A percentile compares a stretch with the other conserved stretches of the same genome.
These are phyloP conservation scores for Heliophila coronopifolia DNA, from an alignment of 441 rosid genomes.

Conservation along the genomic window DNA sequence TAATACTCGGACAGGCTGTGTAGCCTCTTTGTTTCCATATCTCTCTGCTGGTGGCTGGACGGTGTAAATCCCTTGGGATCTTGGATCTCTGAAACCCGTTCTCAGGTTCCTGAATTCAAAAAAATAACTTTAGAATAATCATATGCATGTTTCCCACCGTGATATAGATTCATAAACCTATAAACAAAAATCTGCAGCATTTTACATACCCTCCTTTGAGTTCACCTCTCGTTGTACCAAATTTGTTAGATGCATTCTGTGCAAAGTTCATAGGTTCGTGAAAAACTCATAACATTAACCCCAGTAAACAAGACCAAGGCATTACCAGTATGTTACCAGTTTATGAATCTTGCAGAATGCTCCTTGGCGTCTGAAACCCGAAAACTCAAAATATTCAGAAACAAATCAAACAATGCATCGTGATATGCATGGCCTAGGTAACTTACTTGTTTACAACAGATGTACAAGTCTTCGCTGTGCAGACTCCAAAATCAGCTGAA, in stretches of 20 bases:
- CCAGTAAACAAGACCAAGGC: constrained; percentile 24
- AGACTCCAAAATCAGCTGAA: constrained; percentile 82
- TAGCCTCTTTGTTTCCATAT: constrained; percentile 38
- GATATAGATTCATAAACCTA: too few species aligned
- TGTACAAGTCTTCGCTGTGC: constrained; percentile 70
- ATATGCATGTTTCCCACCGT: constrained; percentile 1
- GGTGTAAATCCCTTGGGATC: constrained; percentile 55
- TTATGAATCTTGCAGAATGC: constrained; percentile 66
- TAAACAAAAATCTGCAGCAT: constrained; percentile 7
- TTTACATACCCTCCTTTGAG: constrained; percentile 88
- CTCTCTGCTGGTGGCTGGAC: constrained; percentile 56
- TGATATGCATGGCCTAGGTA: constrained; percentile 1
- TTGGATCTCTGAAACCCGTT: constrained; percentile 51
- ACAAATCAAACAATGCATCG: neutral
- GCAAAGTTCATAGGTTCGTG: constrained; percentile 11
- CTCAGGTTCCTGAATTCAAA: constrained; percentile 35
- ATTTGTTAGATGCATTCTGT: constrained; percentile 69
- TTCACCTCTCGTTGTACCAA: constrained; percentile 52
- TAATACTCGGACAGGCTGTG: constrained; percentile 51
- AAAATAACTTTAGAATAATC: neutral
- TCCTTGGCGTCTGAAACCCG: constrained; percentile 66
- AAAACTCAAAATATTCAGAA: constrained; percentile 17
- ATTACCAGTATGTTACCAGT: constrained; percentile 36
- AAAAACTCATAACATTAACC: neutral
- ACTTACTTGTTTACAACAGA: constrained; percentile 71